These are phyloP conservation scores for Saccharomycopsis olivae DNA, from an alignment of 805 yeast genomes.

Conservation along the genomic window DNA sequence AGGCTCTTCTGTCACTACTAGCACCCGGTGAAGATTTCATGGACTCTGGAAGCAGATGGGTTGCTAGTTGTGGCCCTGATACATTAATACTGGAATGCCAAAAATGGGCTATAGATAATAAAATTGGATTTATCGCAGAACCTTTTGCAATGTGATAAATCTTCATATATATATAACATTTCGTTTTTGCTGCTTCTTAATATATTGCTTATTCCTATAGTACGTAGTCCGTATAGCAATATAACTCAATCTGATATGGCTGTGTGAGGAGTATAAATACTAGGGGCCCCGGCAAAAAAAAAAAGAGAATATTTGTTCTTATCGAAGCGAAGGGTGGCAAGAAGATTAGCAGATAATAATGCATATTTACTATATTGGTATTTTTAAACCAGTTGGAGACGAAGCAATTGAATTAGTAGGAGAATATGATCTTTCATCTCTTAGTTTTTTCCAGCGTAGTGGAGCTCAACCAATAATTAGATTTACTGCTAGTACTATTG, in stretches of 20 bases:
- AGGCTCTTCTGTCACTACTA: slow-evolving; percentile 22
- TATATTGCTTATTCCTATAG: no score
- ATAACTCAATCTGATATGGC: no score
- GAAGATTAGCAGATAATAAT: no score
- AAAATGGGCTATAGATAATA: slow-evolving; percentile 27
- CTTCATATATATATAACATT: neutral
- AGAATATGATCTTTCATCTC: slow-evolving; percentile 74
- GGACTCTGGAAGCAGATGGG: slow-evolving; percentile 33
- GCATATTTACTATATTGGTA: slow-evolving; percentile 89
- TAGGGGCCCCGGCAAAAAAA: no score
- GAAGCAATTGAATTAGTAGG: slow-evolving; percentile 68
- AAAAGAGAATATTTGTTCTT: no score
- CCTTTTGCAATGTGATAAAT: slow-evolving; percentile 26
- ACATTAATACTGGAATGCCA: slow-evolving; percentile 32
- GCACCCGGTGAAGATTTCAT: no score
- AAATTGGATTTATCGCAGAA: slow-evolving; percentile 34
- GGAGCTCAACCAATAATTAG: slow-evolving; percentile 89
- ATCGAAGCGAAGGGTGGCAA: no score
- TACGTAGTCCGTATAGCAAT: no score
- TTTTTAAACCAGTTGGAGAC: slow-evolving; percentile 51
- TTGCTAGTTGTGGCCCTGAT: slow-evolving; percentile 50
- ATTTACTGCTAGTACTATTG: slow-evolving; percentile 83
- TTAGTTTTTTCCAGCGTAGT: slow-evolving; percentile 79
- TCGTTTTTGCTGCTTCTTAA: no score
- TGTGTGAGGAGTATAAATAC: no score